These are phyloP conservation scores for Flueggea neowawraea DNA, from an alignment of 441 rosid species.

Conservation along the genomic window DNA sequence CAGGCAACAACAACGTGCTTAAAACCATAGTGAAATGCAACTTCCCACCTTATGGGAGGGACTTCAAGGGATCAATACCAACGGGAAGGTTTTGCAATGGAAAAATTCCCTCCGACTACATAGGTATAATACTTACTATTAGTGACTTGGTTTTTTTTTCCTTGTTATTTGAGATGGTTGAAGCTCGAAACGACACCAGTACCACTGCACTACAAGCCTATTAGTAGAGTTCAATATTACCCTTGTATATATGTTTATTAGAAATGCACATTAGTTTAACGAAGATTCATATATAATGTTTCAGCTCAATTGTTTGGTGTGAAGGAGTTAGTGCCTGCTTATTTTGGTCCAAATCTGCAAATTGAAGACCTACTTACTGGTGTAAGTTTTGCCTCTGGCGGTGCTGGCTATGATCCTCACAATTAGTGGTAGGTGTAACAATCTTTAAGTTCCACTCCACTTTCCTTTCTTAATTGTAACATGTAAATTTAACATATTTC, in stretches of 20 bases:
- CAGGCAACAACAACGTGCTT: conserved; percentile 66
- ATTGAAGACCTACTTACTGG: conserved; percentile 61
- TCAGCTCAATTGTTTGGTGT: conserved; percentile 50
- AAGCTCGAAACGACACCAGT: too few species aligned
- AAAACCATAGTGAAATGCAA: conserved; percentile 44
- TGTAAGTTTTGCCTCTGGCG: conserved; percentile 74
- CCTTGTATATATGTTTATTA: too few species aligned
- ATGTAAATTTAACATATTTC: too few species aligned
- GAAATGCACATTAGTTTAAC: too few species aligned
- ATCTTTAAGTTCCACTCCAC: background rate
- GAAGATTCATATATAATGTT: background rate
- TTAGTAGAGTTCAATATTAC: too few species aligned
- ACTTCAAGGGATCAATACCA: conserved; percentile 40
- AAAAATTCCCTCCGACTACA: conserved; percentile 51
- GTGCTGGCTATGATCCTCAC: conserved; percentile 52
- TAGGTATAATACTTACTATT: conserved; percentile 24
- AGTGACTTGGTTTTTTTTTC: too few species aligned
- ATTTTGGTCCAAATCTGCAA: conserved; percentile 43
- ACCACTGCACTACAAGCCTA: too few species aligned
- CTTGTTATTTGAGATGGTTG: too few species aligned
- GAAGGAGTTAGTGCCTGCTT: conserved; percentile 46
- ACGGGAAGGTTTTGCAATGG: conserved; percentile 77
- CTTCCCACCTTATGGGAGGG: conserved; percentile 64
- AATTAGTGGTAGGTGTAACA: conserved; percentile 24
- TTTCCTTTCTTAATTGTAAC: too few species aligned